A percentile compares a stretch with the other conserved stretches of the same genome.
These are phyloP conservation scores for Colletotrichum lentis DNA, from an alignment of 2,329 filamentous ascomycete genomes.

Conservation along the genomic window DNA sequence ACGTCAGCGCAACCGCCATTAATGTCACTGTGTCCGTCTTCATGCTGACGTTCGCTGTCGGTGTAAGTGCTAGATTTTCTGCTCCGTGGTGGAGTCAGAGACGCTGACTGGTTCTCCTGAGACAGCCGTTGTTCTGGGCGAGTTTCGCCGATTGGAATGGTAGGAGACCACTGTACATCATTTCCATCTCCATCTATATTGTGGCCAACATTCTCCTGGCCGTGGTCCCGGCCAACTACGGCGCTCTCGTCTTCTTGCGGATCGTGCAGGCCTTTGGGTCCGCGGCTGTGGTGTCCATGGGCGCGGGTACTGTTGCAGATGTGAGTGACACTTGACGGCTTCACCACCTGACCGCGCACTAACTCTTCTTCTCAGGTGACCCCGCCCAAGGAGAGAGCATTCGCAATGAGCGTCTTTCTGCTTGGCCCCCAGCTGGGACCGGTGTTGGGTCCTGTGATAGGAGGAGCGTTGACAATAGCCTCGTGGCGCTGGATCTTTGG, in stretches of 20 bases:
- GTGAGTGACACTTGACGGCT: constrained; percentile 24
- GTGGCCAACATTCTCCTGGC: constrained; percentile 51
- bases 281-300: constrained; percentile 53
- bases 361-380: constrained; percentile 46
- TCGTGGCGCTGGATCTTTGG: constrained; percentile 57
- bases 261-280: constrained; percentile 55
- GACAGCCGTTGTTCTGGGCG: constrained; percentile 52
- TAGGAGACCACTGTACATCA: constrained; percentile 52
- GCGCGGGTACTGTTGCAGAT: constrained; percentile 55
- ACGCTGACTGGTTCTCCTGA: background rate
- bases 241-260: constrained; percentile 50
- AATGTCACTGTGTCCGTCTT: constrained; percentile 57
- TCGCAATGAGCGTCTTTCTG: constrained; percentile 52
- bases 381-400: constrained; percentile 46
- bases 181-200: constrained; percentile 51
- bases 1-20: constrained; percentile 47
- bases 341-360: background rate
- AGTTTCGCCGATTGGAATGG: constrained; percentile 51
- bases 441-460: constrained; percentile 53
- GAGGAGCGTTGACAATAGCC: constrained; percentile 49
- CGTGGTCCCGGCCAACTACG: constrained; percentile 49
- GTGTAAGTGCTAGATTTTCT: constrained; percentile 40
- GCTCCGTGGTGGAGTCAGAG: background rate
- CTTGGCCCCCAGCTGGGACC: constrained; percentile 56
- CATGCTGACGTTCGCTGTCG: constrained; percentile 54